Evolutionary conservation across 768 basidiomycete genomes (phyloP), one percentile per base, ranked within the genome.

Genomic region (Gymnopilus junonius): DNA sequence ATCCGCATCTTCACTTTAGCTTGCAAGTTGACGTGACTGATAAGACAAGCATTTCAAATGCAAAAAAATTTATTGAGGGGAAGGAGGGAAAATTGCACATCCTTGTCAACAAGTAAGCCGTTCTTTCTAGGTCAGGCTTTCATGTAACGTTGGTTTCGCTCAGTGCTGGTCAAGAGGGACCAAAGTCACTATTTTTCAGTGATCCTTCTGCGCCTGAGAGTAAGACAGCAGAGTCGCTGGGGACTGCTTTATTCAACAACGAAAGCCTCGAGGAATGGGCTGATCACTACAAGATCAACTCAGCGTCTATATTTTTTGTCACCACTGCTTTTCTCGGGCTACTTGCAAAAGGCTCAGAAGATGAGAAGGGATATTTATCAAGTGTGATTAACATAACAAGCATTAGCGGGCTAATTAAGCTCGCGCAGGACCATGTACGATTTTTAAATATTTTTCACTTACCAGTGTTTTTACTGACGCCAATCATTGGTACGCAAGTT

Each of bases 101-200:
- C 56, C 83, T 94, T 4, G 86, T 94, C 35, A 94, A 94, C 79
- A 94, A 94, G 92, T 94, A 62, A 42, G 83, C 68, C 60, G 53
- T 61, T 21, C 2, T 25, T 27, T 54, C 25, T 50, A 25, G 39
- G 12, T 15, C 11, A 11, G 8, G 29, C 27, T 23, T 39, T 12
- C 55, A 40, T 12, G 14, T 34, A 35, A 31, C 20, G n/a, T 23
- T 20, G 23, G 3, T 25, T 40, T 29, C 37, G 27, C 37, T 37
- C 66, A 94, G 93, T 65, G 92, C 92, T 23, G 92, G 92, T 1
- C 89, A 93, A 75, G 75, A 77, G 6, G 93, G 92, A 0, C 93
- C 92, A 15, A 62, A 69, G 0, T 86, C 89, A 1, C 67, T 65
- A 1, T 92, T 90, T 78, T 76, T 93, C 27, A 81, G 81, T 53